Evolutionary conservation across 2,329 filamentous ascomycete genomes (phyloP).

Genomic region (Colletotrichum brevisporum): DNA sequence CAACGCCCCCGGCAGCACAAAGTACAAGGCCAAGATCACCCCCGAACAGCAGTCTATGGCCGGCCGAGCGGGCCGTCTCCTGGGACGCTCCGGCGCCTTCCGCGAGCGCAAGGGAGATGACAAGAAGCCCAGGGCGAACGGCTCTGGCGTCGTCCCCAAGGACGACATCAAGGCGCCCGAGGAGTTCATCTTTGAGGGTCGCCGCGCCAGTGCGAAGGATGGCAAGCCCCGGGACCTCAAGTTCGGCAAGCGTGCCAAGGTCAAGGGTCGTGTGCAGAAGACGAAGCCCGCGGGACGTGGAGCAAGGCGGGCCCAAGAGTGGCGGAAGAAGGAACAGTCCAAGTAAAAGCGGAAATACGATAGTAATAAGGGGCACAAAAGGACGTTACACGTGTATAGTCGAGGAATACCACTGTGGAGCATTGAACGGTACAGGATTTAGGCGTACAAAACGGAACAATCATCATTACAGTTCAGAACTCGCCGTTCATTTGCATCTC

Average conservation of each 20-base stretch:
- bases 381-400: slow-evolving; percentile 6
- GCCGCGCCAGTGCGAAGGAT: slow-evolving; percentile 77
- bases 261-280: slow-evolving; percentile 56
- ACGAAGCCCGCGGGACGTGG: slow-evolving; percentile 56
- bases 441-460: slow-evolving; percentile 36
- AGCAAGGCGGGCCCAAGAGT: slow-evolving; percentile 57
- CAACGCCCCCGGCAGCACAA: slow-evolving; percentile 52
- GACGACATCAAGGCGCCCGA: slow-evolving; percentile 71
- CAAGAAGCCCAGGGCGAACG: slow-evolving; percentile 43
- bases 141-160: slow-evolving; percentile 42
- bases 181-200: slow-evolving; percentile 84
- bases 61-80: slow-evolving; percentile 80
- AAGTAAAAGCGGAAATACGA: neutral
- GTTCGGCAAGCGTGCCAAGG: slow-evolving; percentile 69
- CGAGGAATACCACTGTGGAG: slow-evolving; percentile 16
- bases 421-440: slow-evolving; percentile 11
- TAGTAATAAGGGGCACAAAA: neutral
- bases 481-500: too few relatives aligned
- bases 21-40: slow-evolving; percentile 79
- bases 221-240: slow-evolving; percentile 74
- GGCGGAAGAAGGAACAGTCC: slow-evolving; percentile 57
- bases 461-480: neutral
- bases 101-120: slow-evolving; percentile 51
- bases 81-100: slow-evolving; percentile 77
- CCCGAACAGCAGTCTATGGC: slow-evolving; percentile 78